A percentile compares a stretch with the other conserved stretches of the same genome.
Evolutionary conservation across 371 early-diverging fungal species (phyloP).

Genomic region (Caulochytrium protostelioides): DNA sequence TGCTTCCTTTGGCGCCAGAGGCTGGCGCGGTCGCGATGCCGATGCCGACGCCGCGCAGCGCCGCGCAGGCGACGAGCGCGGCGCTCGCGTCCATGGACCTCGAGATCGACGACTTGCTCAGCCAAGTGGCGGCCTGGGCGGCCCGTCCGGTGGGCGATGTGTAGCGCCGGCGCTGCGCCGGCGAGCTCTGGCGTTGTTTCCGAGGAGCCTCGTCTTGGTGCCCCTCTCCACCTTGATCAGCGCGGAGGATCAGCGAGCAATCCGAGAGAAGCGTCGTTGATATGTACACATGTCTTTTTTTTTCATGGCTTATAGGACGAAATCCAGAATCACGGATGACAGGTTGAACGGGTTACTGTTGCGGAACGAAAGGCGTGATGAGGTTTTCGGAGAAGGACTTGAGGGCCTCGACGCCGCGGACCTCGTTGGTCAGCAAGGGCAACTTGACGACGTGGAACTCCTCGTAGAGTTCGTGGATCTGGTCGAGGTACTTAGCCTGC

Average conservation of each 20-base stretch:
- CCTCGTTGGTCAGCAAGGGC: slow-evolving; percentile 87
- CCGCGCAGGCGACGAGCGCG: too few relatives aligned
- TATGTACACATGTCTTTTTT: too few relatives aligned
- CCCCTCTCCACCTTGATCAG: neutral
- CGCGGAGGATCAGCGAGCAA: neutral
- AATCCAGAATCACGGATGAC: neutral
- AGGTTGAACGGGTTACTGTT: neutral
- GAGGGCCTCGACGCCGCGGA: slow-evolving; percentile 81
- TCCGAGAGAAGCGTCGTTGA: neutral
- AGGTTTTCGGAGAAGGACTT: slow-evolving; percentile 77
- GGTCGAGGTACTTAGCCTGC: slow-evolving; percentile 93
- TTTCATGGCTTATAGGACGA: neutral
- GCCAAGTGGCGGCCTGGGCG: too few relatives aligned
- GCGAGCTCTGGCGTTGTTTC: neutral
- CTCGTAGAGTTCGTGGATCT: slow-evolving; percentile 92
- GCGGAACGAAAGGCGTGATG: slow-evolving; percentile 48
- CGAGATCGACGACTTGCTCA: too few relatives aligned
- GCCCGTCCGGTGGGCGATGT: too few relatives aligned
- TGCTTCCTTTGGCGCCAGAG: too few relatives aligned
- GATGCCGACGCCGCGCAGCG: too few relatives aligned
- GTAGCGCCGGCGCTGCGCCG: too few relatives aligned
- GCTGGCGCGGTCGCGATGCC: too few relatives aligned
- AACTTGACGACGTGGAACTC: slow-evolving; percentile 85
- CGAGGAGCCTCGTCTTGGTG: neutral
- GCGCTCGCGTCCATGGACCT: too few relatives aligned